These are phyloP conservation scores for Galerina sulciceps DNA, from an alignment of 768 basidiomycete species.

Conservation along the genomic window DNA sequence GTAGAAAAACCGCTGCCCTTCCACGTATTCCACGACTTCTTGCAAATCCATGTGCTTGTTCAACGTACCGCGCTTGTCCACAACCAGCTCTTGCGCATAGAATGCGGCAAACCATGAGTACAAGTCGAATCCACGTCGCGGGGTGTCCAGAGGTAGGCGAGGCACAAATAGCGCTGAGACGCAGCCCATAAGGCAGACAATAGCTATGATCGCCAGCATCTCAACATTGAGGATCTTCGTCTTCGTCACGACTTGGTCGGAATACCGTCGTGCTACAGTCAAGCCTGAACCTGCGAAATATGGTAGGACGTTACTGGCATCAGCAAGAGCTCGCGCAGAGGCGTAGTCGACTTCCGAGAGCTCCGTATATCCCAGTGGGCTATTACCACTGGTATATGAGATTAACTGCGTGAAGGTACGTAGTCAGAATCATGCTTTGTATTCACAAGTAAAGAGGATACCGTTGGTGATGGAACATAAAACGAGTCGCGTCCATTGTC, in stretches of 20 bases:
- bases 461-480: constrained; percentile 39
- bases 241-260: constrained; percentile 31
- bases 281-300: constrained; percentile 42
- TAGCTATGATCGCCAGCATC: constrained; percentile 27
- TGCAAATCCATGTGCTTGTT: constrained; percentile 31
- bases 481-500: constrained; percentile 42
- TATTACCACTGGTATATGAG: constrained; percentile 32
- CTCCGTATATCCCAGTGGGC: constrained; percentile 41
- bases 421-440: too few relatives aligned
- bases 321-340: constrained; percentile 37
- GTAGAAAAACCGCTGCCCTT: constrained; percentile 31
- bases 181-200: constrained; percentile 33
- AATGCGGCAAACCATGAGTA: constrained; percentile 32
- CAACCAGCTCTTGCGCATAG: constrained; percentile 22
- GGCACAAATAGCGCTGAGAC: constrained; percentile 33
- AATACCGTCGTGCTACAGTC: constrained; percentile 27
- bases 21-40: constrained; percentile 29
- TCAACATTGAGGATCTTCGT: constrained; percentile 27
- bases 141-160: constrained; percentile 22
- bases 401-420: too few relatives aligned
- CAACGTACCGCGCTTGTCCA: constrained; percentile 15
- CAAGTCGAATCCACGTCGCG: constrained; percentile 30
- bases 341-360: constrained; percentile 36
- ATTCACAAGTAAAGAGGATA: too few relatives aligned
- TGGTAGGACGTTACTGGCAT: constrained; percentile 43